Base-by-base conservation (phyloP, 2,329 filamentous ascomycete species). In the Neofusicoccum kwambonambiense region DNA sequence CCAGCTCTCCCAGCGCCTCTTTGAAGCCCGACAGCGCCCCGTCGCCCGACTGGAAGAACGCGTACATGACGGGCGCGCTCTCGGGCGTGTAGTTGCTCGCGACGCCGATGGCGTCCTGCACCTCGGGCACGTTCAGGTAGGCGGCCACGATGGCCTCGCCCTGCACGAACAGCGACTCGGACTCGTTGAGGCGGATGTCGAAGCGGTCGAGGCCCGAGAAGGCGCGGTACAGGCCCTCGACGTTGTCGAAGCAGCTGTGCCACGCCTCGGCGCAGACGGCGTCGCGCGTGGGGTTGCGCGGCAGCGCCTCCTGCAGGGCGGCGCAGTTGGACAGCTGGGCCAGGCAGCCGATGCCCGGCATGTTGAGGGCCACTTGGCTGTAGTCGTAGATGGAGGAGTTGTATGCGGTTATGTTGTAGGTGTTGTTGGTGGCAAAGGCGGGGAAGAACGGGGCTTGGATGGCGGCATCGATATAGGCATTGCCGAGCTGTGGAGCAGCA, bases 71-170 rank as follows among this genome's bases (percentile, higher is more conserved):
- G 19, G 70, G 68, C 2, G 65, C 57, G 71, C 81, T 86, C n/a
- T 76, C 77, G 50, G 82, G 74, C 0, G 86, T 86, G 70, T 81
- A 89, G 72, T 89, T 89, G 58, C 89, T 74, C 7, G 84, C 84
- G 0, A 88, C 83, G 11, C 89, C 89, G 19, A 91, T 82, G 1
- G 86, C 84, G n/a, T 83, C 73, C 67, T 86, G 84, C 1, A 90
- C 80, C 7, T 74, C 69, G 11, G 82, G 80, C 50, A 83, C 82
- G 71, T 90, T 90, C 62, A 93, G 81, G 74, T 79, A 86, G 9
- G 47, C 47, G 3, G 13, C 17, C 35, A 57, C 82, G 70, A 12
- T 5, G 19, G 83, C 83, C 7, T 79, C 83, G 70, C 83, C 83
- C 7, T 79, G 75, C 0, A 78, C 75, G 0, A 84, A 84, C 66